A percentile compares a stretch with the other conserved stretches of the same genome.
These are phyloP conservation scores for Arthrinium puccinioides DNA, from an alignment of 2,329 filamentous ascomycete genomes.

Conservation along the genomic window DNA sequence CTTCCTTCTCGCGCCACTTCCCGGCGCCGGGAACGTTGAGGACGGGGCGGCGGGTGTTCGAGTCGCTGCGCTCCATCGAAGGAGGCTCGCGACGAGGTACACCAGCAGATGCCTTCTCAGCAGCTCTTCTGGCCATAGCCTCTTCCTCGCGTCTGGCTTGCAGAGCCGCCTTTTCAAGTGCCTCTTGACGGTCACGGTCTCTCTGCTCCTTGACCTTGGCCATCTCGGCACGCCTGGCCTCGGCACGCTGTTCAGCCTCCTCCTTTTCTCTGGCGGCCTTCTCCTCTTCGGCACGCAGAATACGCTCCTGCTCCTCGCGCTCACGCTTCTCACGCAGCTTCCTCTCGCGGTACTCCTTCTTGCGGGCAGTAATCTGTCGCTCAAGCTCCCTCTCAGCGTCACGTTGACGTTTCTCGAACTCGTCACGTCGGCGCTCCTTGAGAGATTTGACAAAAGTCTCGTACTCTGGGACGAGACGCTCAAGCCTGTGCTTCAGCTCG, in stretches of 20 bases:
- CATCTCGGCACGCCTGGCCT: slow-evolving; percentile 68
- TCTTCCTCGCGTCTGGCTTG: slow-evolving; percentile 85
- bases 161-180: slow-evolving; percentile 53
- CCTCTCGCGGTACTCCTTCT: slow-evolving; percentile 81
- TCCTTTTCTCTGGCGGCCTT: slow-evolving; percentile 73
- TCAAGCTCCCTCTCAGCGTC: slow-evolving; percentile 90
- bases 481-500: slow-evolving; percentile 87
- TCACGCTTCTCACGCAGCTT: slow-evolving; percentile 77
- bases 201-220: slow-evolving; percentile 59
- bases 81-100: slow-evolving; percentile 31
- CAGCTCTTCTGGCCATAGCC: slow-evolving; percentile 67
- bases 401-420: slow-evolving; percentile 91
- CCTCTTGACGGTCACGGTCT: slow-evolving; percentile 62
- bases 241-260: slow-evolving; percentile 71
- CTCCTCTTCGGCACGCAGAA: slow-evolving; percentile 78
- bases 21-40: slow-evolving; percentile 25
- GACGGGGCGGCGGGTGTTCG: slow-evolving; percentile 12
- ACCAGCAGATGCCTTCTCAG: slow-evolving; percentile 49
- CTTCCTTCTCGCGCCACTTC: slow-evolving; percentile 36
- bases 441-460: slow-evolving; percentile 77
- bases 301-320: slow-evolving; percentile 75
- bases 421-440: slow-evolving; percentile 80
- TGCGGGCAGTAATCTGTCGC: slow-evolving; percentile 78
- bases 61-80: slow-evolving; percentile 27
- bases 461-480: slow-evolving; percentile 76